Base-by-base conservation (phyloP, 495 filamentous ascomycete species). In the Xylaria grammica region DNA sequence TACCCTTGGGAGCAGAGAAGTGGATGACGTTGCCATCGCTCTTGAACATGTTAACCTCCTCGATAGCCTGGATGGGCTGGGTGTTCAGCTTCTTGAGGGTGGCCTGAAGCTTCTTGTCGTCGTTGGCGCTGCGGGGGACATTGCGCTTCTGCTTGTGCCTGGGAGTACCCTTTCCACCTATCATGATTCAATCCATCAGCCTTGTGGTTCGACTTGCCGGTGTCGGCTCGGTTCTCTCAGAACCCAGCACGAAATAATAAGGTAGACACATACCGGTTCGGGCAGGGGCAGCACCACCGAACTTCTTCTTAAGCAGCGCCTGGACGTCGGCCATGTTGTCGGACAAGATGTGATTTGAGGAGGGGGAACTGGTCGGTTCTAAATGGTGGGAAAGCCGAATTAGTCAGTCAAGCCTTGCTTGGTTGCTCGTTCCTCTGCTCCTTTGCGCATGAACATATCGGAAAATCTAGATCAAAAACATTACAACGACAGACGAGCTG, bases 41-140 rank as follows among this genome's bases (percentile, higher is more conserved):
- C 88, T 98, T 99, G 89, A 98, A 98, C 96, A 98, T 99, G 88
- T 99, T 99, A 76, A 99, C 95, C 84, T 99, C 95, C 87, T 99
- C 95, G 72, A 99, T 98, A 61, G 90, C 92, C 85, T 97, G 94
- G 82, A 99, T 97, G 73, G 95, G 93, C 84, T 95, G 93, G 58
- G 93, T 91, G 80, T 93, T 95, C 79, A 97, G 87, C 87, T 97
- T 97, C 89, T 96, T 97, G 42, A 96, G 84, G 60, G 93, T 83
- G 45, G 90, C 86, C 83, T 99, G 95, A 38, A 99, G 91, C 87
- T 99, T 99, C 90, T 97, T 98, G 89, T 99, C 95, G 77, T 99
- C 95, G 75, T 89, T 92, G 77, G 88, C 90, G 67, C 90, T 88
- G 77, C 86, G 90, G 79, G 94, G 91, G 80, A 94, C 91, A 57